Evolutionary conservation across 2,329 filamentous ascomycete species (phyloP).

Genomic region (Aschersonia sp.): DNA sequence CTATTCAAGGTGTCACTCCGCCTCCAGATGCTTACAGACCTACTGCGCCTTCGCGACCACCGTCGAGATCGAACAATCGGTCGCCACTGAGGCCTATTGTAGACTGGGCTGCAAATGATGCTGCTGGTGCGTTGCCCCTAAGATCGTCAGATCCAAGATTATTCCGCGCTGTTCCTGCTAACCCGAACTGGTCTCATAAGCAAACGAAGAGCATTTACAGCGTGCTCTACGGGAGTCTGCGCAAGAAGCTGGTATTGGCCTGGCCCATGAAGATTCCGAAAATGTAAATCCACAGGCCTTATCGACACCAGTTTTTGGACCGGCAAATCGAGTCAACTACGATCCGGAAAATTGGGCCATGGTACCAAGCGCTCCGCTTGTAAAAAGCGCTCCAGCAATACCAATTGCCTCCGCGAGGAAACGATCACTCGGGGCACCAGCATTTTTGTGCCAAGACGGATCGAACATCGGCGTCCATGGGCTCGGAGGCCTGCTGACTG

Average conservation of each 20-base stretch:
- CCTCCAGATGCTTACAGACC: conserved; percentile 23
- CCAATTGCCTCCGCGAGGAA: conserved; percentile 26
- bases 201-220: conserved; percentile 38
- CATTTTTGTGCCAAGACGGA: conserved; percentile 30
- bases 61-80: conserved; percentile 41
- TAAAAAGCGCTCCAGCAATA: conserved; percentile 7
- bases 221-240: conserved; percentile 42
- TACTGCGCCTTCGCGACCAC: conserved; percentile 44
- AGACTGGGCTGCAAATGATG: conserved; percentile 27
- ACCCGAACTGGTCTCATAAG: conserved; percentile 16
- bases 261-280: conserved; percentile 1
- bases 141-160: background rate
- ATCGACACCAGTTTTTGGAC: conserved; percentile 37
- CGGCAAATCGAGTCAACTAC: conserved; percentile 41
- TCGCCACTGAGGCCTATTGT: conserved; percentile 40
- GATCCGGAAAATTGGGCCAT: conserved; percentile 44
- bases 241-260: conserved; percentile 31
- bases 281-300: conserved; percentile 17
- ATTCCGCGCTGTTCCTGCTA: background rate
- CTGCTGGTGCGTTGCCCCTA: conserved; percentile 18
- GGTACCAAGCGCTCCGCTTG: conserved; percentile 25
- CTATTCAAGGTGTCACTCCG: conserved; percentile 29
- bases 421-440: conserved; percentile 27
- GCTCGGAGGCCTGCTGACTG: conserved; percentile 40
- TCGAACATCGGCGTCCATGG: conserved; percentile 21